Evolutionary conservation across 495 filamentous ascomycete genomes (phyloP).

Genomic region (Neurospora sp.): DNA sequence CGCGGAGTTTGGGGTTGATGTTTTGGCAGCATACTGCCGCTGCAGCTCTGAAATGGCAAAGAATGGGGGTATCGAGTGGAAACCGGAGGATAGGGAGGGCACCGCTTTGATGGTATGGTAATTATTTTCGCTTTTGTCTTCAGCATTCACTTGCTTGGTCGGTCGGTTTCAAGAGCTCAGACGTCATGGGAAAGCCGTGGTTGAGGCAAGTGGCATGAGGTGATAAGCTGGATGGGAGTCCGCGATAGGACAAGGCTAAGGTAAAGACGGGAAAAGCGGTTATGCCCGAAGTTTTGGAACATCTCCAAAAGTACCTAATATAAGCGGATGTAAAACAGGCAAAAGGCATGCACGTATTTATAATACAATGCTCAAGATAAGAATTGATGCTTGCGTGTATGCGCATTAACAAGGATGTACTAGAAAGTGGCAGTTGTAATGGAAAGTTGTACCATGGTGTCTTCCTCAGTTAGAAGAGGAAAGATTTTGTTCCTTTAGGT

Average conservation of each 20-base stretch:
- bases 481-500: not conserved
- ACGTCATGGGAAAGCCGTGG: not conserved
- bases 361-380: not conserved
- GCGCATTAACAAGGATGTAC: not conserved
- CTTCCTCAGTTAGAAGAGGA: not conserved
- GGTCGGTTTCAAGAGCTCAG: not conserved
- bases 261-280: not conserved
- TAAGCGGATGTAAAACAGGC: not conserved
- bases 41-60: not conserved
- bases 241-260: not conserved
- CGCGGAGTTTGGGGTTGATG: not conserved
- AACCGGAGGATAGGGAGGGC: not conserved
- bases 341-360: not conserved
- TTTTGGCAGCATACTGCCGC: not conserved
- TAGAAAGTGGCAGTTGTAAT: not conserved
- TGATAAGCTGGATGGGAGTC: not conserved
- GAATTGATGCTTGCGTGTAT: not conserved
- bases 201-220: not conserved
- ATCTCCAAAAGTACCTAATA: not conserved
- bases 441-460: not conserved
- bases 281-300: not conserved
- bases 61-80: not conserved
- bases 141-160: not conserved
- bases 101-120: not conserved
- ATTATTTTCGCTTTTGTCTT: not conserved